A percentile compares a stretch with the other conserved stretches of the same genome.
Conservation (phyloP, 495 filamentous ascomycete genomes). For the Chaetomium cochliodes region DNA sequence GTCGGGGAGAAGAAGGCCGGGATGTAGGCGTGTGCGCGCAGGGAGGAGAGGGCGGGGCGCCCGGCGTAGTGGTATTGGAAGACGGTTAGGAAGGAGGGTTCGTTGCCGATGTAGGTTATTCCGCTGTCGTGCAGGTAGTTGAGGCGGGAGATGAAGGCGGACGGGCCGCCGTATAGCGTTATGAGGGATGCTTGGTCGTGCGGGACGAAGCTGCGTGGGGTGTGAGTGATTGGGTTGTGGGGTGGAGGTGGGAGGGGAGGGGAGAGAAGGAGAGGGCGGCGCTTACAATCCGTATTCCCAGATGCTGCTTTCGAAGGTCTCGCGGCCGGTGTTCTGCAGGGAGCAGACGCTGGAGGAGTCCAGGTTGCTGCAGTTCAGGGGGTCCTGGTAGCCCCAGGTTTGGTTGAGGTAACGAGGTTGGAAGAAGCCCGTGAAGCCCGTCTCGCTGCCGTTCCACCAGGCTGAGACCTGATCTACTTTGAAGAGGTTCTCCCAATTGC, state of each 20-base stretch:
- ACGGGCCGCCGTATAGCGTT: constrained; percentile 58
- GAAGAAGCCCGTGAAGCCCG: constrained; percentile 66
- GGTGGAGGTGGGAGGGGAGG: too few species aligned
- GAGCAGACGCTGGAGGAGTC: constrained; percentile 57
- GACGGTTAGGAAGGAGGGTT: constrained; percentile 67
- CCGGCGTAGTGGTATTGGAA: constrained; percentile 73
- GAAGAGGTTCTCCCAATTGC: constrained; percentile 69
- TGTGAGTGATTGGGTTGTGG: neutral
- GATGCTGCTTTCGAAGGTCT: constrained; percentile 69
- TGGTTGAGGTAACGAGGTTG: constrained; percentile 65
- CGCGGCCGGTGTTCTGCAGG: constrained; percentile 59
- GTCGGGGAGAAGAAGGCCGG: constrained; percentile 63
- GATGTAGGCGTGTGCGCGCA: constrained; percentile 64
- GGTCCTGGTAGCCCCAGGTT: constrained; percentile 69
- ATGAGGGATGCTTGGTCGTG: constrained; percentile 68
- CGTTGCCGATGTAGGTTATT: constrained; percentile 71
- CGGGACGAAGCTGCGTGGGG: constrained; percentile 54
- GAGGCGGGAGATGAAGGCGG: constrained; percentile 60
- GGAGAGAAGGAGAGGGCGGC: neutral
- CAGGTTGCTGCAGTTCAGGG: constrained; percentile 60
- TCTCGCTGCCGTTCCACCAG: constrained; percentile 56
- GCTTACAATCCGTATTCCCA: constrained; percentile 70
- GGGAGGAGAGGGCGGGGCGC: constrained; percentile 61
- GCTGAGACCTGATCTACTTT: constrained; percentile 60
- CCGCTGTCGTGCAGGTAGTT: constrained; percentile 63